Conservation (phyloP, 768 basidiomycete genomes). For the Inosperma sp. region DNA sequence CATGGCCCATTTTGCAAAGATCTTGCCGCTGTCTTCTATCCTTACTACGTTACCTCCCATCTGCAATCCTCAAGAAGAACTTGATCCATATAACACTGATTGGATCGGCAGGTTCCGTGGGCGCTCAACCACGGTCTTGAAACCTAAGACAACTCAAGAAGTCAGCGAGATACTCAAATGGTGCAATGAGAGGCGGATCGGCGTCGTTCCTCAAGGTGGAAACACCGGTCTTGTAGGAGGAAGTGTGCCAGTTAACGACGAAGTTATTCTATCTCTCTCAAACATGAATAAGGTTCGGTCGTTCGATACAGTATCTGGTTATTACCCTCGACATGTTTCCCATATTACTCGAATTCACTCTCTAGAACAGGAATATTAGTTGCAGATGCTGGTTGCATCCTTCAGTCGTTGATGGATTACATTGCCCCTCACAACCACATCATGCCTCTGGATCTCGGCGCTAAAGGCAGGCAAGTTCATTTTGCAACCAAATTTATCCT, state of each 20-base stretch:
- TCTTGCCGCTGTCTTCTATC: slow-evolving; percentile 60
- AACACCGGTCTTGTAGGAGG: slow-evolving; percentile 98
- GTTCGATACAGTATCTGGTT: slow-evolving; percentile 82
- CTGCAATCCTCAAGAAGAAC: slow-evolving; percentile 52
- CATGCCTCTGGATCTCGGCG: slow-evolving; percentile 94
- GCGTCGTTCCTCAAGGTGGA: slow-evolving; percentile 96
- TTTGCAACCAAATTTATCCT: not conserved
- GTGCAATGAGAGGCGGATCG: slow-evolving; percentile 76
- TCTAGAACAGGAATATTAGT: slow-evolving; percentile 71
- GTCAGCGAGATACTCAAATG: slow-evolving; percentile 85
- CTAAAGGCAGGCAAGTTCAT: slow-evolving; percentile 78
- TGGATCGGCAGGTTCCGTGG: slow-evolving; percentile 97
- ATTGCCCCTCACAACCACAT: slow-evolving; percentile 87
- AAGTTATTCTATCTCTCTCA: slow-evolving; percentile 78
- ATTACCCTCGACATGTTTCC: slow-evolving; percentile 20
- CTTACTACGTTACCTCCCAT: slow-evolving; percentile 60
- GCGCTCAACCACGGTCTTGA: slow-evolving; percentile 77
- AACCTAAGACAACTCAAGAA: slow-evolving; percentile 82
- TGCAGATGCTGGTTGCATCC: slow-evolving; percentile 91
- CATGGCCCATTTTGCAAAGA: slow-evolving; percentile 59
- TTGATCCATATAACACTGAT: slow-evolving; percentile 79
- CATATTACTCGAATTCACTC: slow-evolving; percentile 10
- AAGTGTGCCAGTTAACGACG: slow-evolving; percentile 82
- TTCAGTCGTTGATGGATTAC: slow-evolving; percentile 83
- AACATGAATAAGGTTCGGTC: slow-evolving; percentile 80